Evolutionary conservation across 306 rosid species (phyloP).

Genomic region (Quercus variabilis): DNA sequence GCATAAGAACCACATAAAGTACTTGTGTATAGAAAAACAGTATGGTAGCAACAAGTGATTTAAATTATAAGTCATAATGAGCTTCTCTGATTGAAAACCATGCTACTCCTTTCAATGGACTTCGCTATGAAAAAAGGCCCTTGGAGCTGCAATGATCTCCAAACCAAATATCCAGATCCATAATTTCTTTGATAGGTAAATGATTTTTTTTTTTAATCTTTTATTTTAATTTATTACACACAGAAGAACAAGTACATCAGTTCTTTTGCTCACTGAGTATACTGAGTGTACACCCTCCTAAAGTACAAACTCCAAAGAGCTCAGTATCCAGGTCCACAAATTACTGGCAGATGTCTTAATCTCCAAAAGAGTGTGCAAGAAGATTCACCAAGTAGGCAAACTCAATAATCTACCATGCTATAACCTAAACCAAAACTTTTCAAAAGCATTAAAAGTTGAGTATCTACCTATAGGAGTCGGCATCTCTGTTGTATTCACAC

Average conservation of each 20-base stretch:
- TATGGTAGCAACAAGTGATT: not conserved
- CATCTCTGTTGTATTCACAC: constrained; percentile 97
- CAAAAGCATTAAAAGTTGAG: constrained; percentile 6
- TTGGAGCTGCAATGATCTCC: not conserved
- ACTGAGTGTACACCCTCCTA: too few species aligned
- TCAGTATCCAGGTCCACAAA: not conserved
- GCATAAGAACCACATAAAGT: not conserved
- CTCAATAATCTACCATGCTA: not conserved
- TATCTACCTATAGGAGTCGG: constrained; percentile 81
- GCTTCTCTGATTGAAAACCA: not conserved
- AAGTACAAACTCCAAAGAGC: too few species aligned
- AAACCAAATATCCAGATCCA: not conserved
- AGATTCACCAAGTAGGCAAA: not conserved
- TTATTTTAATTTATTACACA: too few species aligned
- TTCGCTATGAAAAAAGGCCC: not conserved
- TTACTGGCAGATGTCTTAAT: constrained; percentile 1
- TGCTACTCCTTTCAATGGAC: not conserved
- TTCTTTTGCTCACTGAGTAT: too few species aligned
- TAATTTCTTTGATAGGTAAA: not conserved
- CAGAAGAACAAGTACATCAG: too few species aligned
- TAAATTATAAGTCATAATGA: not conserved
- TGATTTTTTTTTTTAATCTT: too few species aligned
- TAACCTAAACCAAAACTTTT: not conserved
- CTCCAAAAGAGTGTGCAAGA: not conserved
- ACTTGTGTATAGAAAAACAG: not conserved